Evolutionary conservation across 108 stramenopile species (phyloP).

Genomic region (Stephanodiscus minutulus): DNA sequence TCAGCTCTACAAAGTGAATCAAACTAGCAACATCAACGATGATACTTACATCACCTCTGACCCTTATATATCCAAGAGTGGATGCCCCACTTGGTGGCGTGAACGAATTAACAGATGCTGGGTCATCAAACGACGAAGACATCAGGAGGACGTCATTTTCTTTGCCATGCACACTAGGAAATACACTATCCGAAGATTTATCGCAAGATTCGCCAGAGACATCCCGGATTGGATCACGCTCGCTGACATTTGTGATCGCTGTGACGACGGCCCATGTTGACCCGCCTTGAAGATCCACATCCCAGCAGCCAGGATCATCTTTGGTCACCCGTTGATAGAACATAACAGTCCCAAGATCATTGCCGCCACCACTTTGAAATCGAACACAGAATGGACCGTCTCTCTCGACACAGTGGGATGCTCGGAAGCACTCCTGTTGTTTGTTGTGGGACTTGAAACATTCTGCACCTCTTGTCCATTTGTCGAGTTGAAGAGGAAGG

Average conservation of each 20-base stretch:
- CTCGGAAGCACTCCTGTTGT: constrained; percentile 35
- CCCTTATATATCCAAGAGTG: constrained; percentile 31
- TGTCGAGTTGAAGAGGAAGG: constrained; percentile 29
- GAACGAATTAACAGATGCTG: constrained; percentile 22
- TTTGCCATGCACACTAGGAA: constrained; percentile 45
- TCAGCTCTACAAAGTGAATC: background rate
- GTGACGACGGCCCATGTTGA: constrained; percentile 42
- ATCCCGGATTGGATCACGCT: constrained; percentile 29
- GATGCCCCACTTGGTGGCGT: constrained; percentile 34
- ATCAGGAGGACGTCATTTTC: constrained; percentile 37
- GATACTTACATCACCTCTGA: constrained; percentile 31
- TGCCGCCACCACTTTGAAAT: constrained; percentile 32
- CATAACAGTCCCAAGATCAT: constrained; percentile 43
- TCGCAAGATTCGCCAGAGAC: constrained; percentile 36
- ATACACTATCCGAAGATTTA: constrained; percentile 21
- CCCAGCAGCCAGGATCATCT: constrained; percentile 41
- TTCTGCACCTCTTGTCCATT: constrained; percentile 39
- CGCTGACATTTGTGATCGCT: constrained; percentile 37
- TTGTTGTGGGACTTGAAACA: constrained; percentile 45
- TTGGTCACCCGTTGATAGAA: constrained; percentile 40
- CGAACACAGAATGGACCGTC: constrained; percentile 34
- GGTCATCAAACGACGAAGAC: constrained; percentile 44
- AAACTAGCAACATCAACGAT: background rate
- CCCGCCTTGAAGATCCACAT: constrained; percentile 25
- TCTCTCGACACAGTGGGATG: constrained; percentile 25